These are phyloP conservation scores for Clarireedia monteithiana DNA, from an alignment of 2,329 filamentous ascomycete genomes.

Conservation along the genomic window DNA sequence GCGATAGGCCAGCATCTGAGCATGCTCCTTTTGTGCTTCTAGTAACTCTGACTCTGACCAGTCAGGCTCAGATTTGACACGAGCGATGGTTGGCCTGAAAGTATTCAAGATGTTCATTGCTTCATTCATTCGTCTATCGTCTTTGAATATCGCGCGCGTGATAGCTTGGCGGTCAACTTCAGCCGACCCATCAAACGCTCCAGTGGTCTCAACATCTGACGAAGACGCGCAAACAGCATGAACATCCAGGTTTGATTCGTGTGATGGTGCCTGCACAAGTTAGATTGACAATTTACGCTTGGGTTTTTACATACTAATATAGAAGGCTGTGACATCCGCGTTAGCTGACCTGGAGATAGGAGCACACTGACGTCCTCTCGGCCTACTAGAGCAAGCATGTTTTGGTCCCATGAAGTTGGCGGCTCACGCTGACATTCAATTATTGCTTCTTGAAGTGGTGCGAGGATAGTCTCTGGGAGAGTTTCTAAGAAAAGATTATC, in stretches of 20 bases:
- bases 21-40: conserved; percentile 86
- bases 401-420: conserved; percentile 65
- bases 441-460: conserved; percentile 76
- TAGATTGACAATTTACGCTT: conserved; percentile 9
- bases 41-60: conserved; percentile 84
- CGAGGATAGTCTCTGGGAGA: conserved; percentile 75
- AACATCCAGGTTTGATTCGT: conserved; percentile 65
- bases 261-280: conserved; percentile 45
- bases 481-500: conserved; percentile 64
- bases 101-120: conserved; percentile 81
- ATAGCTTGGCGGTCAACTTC: conserved; percentile 78
- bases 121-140: conserved; percentile 84
- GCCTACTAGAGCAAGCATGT: conserved; percentile 67
- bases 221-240: conserved; percentile 64
- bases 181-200: conserved; percentile 67
- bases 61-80: conserved; percentile 63
- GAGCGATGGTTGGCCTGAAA: conserved; percentile 69
- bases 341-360: conserved; percentile 40
- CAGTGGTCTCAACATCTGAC: conserved; percentile 48
- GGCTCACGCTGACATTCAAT: conserved; percentile 77
- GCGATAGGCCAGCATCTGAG: conserved; percentile 76
- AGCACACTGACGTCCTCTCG: conserved; percentile 72
- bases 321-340: conserved; percentile 18
- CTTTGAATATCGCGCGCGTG: conserved; percentile 80
- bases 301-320: conserved; percentile 18